Base-by-base conservation (phyloP, 2,329 filamentous ascomycete genomes). In the Trichoderma oligosporum region DNA sequence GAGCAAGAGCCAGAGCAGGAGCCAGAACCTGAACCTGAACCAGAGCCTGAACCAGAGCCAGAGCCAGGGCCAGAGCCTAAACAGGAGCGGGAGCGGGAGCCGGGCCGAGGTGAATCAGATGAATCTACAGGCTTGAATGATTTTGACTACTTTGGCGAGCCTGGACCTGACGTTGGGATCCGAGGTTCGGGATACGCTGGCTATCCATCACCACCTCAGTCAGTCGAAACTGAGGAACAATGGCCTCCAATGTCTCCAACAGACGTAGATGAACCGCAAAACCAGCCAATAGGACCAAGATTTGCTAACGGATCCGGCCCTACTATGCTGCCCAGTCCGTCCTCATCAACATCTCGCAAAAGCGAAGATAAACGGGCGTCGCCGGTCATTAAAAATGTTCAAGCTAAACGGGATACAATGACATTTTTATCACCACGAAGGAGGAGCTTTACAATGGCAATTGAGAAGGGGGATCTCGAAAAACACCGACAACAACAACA, bases 361-460 rank as follows among this genome's bases (percentile, higher is more conserved):
- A 73, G 74, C 57, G 75, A 76, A 47, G 73, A 78, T 41, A 74
- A 76, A n/a, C 64, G 65, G 57, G 71, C 66, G 57, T 66, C 29
- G 62, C 78, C 78, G 1, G 67, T 80, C 4, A 76, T 82, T 36
- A 75, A 74, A 31, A 76, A 76, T 41, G 76, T 80, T 0, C 62
- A 65, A n/a, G 78, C 79, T 3, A 78, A 76, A 64, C 76, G 79
- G 29, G 78, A 83, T 41, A 81, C 78, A 1, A 63, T 80, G 12
- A 76, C 76, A 0, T 74, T 79, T 18, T 73, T 73, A 60, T 71
- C 74, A 0, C 72, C 77, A 2, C 71, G 75, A 18, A 72, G 76
- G 33, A 71, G 73, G 44, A 83, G 80, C 62, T 70, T 82, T 54
- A 74, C 76, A 4, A 77, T 78, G 70, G 75, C 61, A 4, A 61